Conservation (phyloP, 768 basidiomycete genomes). For the Clitopilus hobsonii region DNA sequence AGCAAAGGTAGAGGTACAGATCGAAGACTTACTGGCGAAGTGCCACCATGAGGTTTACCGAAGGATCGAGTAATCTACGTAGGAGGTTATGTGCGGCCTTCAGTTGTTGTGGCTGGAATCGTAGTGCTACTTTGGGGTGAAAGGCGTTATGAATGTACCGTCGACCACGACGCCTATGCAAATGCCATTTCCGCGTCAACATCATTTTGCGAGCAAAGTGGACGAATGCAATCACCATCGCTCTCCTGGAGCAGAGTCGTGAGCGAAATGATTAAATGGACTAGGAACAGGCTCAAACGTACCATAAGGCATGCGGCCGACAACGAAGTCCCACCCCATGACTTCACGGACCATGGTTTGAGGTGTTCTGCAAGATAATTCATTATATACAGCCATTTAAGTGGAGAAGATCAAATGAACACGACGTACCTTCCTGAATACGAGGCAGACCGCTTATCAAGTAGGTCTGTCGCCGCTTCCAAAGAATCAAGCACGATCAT, state of each 20-base stretch:
- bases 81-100: constrained; percentile 14
- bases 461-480: constrained; percentile 16
- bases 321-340: neutral
- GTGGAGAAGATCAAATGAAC: neutral
- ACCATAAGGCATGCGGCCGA: constrained; percentile 1
- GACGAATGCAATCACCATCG: constrained; percentile 1
- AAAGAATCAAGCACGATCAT: constrained; percentile 17
- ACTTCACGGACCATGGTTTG: constrained; percentile 11
- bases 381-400: neutral
- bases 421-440: constrained; percentile 17
- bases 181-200: neutral
- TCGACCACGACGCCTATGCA: constrained; percentile 14
- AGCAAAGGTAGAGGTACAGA: neutral
- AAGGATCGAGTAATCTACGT: constrained; percentile 10
- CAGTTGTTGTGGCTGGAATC: constrained; percentile 12
- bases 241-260: constrained; percentile 6
- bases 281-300: neutral
- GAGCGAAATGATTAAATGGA: neutral
- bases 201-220: neutral
- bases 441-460: constrained; percentile 15
- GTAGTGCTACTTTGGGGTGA: constrained; percentile 8
- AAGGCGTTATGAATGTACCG: constrained; percentile 15
- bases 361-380: neutral
- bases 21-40: constrained; percentile 16
- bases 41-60: constrained; percentile 10